Percentiles rank a stretch among this genome's conserved stretches.
Evolutionary conservation across 2,329 filamentous ascomycete species (phyloP).

Genomic region (Aspergillus neotritici): DNA sequence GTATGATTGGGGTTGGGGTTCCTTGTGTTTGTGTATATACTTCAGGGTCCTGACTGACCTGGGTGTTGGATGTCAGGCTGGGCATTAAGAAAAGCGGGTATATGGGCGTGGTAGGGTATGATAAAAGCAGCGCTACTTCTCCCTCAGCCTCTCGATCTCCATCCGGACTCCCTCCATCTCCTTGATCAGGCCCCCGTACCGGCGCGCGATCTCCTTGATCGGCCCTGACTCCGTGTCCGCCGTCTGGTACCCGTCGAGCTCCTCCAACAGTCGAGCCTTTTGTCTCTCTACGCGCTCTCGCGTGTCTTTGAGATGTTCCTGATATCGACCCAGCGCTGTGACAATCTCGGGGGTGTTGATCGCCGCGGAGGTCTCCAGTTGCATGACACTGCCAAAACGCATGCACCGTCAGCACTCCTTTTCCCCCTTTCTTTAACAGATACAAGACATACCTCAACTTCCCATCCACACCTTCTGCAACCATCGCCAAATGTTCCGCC

Average conservation of each 20-base stretch:
- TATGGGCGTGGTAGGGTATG: too few relatives aligned
- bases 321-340: conserved; percentile 30
- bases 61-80: too few relatives aligned
- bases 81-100: too few relatives aligned
- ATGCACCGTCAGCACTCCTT: not conserved
- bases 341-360: conserved; percentile 36
- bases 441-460: conserved; percentile 32
- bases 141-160: conserved; percentile 26
- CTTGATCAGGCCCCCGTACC: conserved; percentile 33
- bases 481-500: conserved; percentile 35
- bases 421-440: not conserved
- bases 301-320: conserved; percentile 27
- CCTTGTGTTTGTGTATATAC: too few relatives aligned
- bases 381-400: conserved; percentile 28
- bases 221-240: conserved; percentile 21
- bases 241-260: conserved; percentile 32
- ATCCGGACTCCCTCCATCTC: conserved; percentile 29
- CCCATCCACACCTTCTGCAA: conserved; percentile 34
- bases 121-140: not conserved
- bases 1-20: too few relatives aligned
- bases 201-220: conserved; percentile 34
- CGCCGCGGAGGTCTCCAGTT: conserved; percentile 31
- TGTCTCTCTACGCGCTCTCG: conserved; percentile 25
- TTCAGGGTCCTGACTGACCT: too few relatives aligned
- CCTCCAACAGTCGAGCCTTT: conserved; percentile 23